Conservation (phyloP, 306 rosid genomes). For the Dryas alaskensis region DNA sequence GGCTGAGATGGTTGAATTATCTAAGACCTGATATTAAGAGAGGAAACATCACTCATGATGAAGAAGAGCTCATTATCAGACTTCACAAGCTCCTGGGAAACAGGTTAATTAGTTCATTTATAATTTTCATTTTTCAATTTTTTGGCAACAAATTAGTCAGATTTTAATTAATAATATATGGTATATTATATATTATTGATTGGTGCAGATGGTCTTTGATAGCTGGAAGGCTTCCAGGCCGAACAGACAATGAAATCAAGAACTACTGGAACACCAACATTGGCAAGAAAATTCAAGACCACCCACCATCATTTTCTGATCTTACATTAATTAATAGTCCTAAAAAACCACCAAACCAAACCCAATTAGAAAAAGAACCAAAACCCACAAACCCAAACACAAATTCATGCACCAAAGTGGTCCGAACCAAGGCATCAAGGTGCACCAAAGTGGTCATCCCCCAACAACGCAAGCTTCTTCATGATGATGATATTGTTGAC, state of each 20-base stretch:
- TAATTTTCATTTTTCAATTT: not conserved
- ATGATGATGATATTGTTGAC: not conserved
- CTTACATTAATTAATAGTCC: constrained; percentile 7
- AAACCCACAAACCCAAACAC: not conserved
- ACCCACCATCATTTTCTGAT: not conserved
- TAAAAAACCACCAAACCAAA: constrained; percentile 2
- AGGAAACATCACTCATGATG: constrained; percentile 45
- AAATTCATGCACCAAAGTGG: constrained; percentile 17
- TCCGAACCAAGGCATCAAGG: constrained; percentile 54
- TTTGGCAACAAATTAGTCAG: not conserved
- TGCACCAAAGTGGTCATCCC: constrained; percentile 43
- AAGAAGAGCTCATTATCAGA: constrained; percentile 52
- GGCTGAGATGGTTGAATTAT: constrained; percentile 47
- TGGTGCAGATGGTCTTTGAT: constrained; percentile 70
- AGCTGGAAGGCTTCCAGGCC: constrained; percentile 79
- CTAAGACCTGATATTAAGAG: constrained; percentile 49
- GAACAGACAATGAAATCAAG: constrained; percentile 89
- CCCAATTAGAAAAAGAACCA: not conserved
- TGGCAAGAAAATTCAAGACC: constrained; percentile 48
- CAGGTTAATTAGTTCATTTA: constrained; percentile 20
- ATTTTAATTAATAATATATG: too few relatives aligned
- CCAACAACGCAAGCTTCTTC: not conserved
- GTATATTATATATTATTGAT: too few relatives aligned
- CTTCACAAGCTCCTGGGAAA: constrained; percentile 49
- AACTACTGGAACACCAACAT: constrained; percentile 72